A percentile compares a stretch with the other conserved stretches of the same genome.
phyloP scores from a whole-genome alignment of 441 rosid species.

The Corymbia calophylla region DNA sequence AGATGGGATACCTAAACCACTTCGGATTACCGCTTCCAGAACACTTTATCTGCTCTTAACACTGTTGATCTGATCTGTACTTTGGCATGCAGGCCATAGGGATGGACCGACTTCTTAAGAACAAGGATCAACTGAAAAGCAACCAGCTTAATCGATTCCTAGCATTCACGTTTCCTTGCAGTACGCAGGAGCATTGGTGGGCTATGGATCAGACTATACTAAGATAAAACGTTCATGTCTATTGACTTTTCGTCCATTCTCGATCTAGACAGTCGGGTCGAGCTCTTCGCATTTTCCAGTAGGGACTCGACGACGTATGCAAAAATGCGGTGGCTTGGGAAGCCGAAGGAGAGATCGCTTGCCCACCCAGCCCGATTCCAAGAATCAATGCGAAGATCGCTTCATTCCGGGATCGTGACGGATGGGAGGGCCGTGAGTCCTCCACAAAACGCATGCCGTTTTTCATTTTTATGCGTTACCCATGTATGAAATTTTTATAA shows the following conservation, averaged over 20 bases:
- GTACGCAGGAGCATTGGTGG: neutral
- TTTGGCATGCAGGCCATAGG: slow-evolving; percentile 2
- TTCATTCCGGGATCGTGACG: neutral
- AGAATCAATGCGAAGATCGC: neutral
- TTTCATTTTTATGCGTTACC: neutral
- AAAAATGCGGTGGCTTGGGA: neutral
- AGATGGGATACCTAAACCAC: neutral
- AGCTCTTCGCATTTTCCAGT: neutral
- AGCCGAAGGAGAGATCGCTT: neutral
- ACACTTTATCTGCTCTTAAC: neutral
- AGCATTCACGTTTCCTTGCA: neutral
- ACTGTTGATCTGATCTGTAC: neutral
- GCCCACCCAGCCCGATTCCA: neutral
- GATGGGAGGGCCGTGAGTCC: too few species aligned
- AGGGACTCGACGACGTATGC: neutral
- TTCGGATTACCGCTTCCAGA: neutral
- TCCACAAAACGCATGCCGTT: neutral
- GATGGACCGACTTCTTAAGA: neutral
- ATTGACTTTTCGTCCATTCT: too few species aligned
- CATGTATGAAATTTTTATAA: neutral
- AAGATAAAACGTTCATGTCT: neutral
- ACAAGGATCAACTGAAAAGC: too few species aligned
- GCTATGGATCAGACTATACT: neutral
- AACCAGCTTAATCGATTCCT: neutral
- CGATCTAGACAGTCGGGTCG: neutral